A percentile compares a stretch with the other conserved stretches of the same genome.
These are phyloP conservation scores for Areca catechu DNA, from an alignment of 176 grass and related monocot genomes.

Conservation along the genomic window DNA sequence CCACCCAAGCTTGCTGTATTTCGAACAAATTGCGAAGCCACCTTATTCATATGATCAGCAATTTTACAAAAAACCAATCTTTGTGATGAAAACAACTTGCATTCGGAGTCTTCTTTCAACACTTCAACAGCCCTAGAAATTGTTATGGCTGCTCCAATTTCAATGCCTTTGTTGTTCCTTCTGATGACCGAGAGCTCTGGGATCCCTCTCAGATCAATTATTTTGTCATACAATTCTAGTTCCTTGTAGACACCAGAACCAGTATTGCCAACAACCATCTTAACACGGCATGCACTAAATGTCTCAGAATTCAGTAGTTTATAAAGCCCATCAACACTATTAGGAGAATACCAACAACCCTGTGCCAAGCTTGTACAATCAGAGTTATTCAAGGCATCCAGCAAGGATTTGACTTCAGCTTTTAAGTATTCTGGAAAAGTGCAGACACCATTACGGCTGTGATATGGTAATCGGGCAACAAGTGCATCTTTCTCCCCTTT, in stretches of 20 bases:
- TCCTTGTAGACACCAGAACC: constrained; percentile 83
- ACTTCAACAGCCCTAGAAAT: constrained; percentile 57
- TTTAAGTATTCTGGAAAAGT: constrained; percentile 76
- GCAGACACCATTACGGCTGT: constrained; percentile 33
- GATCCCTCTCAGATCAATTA: constrained; percentile 66
- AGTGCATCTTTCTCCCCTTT: constrained; percentile 35
- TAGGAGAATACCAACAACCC: constrained; percentile 40
- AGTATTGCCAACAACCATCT: constrained; percentile 76
- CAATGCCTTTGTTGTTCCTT: constrained; percentile 32
- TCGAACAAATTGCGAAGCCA: constrained; percentile 74
- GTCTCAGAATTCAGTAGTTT: constrained; percentile 28
- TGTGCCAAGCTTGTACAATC: not conserved
- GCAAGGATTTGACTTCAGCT: constrained; percentile 47
- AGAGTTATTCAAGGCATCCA: constrained; percentile 7
- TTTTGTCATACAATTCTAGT: constrained; percentile 45
- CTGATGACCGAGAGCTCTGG: constrained; percentile 47
- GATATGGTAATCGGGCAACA: constrained; percentile 42
- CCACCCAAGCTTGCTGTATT: constrained; percentile 86
- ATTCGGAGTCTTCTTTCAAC: constrained; percentile 30
- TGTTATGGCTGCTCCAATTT: constrained; percentile 52
- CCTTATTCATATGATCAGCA: constrained; percentile 83
- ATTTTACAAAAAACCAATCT: constrained; percentile 57
- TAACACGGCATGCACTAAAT: constrained; percentile 25
- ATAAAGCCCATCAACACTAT: constrained; percentile 43
- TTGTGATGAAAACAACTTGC: not conserved